These are phyloP conservation scores for Heterobasidion occidentale DNA, from an alignment of 1,284 basidiomycete genomes.

Conservation along the genomic window DNA sequence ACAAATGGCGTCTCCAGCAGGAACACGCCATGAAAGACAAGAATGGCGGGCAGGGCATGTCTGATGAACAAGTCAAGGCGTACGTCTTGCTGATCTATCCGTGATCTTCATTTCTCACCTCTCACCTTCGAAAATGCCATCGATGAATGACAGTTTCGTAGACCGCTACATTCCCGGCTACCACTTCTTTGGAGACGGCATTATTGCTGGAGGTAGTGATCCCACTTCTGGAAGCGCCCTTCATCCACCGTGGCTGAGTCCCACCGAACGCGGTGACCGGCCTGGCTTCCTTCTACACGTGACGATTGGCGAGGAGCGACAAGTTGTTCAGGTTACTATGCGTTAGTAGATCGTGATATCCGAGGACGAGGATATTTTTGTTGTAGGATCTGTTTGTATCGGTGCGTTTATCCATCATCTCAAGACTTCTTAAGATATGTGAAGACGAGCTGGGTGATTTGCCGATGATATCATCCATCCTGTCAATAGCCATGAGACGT, in stretches of 20 bases:
- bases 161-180: slow-evolving; percentile 84
- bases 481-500: too few species aligned
- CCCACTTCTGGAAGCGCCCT: slow-evolving; percentile 6
- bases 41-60: slow-evolving; percentile 84
- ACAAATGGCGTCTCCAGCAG: slow-evolving; percentile 80
- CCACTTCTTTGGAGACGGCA: slow-evolving; percentile 60
- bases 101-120: background rate
- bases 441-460: too few species aligned
- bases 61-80: slow-evolving; percentile 68
- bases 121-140: background rate
- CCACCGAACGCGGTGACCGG: background rate
- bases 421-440: too few species aligned
- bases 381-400: background rate
- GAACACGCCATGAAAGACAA: slow-evolving; percentile 79
- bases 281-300: slow-evolving; percentile 23
- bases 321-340: background rate
- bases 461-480: too few species aligned
- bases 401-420: background rate
- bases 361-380: background rate
- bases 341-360: too few species aligned
- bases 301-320: background rate
- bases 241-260: slow-evolving; percentile 27
- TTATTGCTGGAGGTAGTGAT: slow-evolving; percentile 21
- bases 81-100: slow-evolving; percentile 29
- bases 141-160: slow-evolving; percentile 46